Evolutionary conservation across 2,329 filamentous ascomycete species (phyloP).

Genomic region (Talaromyces sp.): DNA sequence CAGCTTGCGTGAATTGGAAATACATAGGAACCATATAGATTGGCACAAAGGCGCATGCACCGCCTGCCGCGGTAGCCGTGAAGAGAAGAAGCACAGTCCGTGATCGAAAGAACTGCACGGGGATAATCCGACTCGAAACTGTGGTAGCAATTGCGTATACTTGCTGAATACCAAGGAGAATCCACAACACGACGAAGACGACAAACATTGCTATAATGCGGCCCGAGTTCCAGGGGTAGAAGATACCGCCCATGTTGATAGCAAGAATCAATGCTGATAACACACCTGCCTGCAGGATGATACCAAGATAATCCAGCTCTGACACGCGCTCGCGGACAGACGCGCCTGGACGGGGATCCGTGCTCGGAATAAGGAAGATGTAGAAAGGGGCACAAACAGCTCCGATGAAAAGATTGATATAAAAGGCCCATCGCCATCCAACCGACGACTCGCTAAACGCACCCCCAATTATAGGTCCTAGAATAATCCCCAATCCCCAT

Average conservation of each 20-base stretch:
- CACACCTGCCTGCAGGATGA: conserved; percentile 31
- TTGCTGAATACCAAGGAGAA: conserved; percentile 49
- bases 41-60: conserved; percentile 34
- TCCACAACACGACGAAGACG: conserved; percentile 45
- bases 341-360: conserved; percentile 23
- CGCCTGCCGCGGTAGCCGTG: conserved; percentile 37
- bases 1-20: conserved; percentile 51
- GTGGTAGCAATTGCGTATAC: conserved; percentile 42
- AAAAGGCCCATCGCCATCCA: conserved; percentile 35
- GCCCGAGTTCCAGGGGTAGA: conserved; percentile 48
- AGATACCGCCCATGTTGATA: conserved; percentile 49
- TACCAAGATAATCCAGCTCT: conserved; percentile 43
- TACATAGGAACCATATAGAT: conserved; percentile 54
- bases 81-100: conserved; percentile 42
- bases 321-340: conserved; percentile 23
- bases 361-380: conserved; percentile 41
- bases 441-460: conserved; percentile 29
- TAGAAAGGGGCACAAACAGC: conserved; percentile 43
- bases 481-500: conserved; percentile 36
- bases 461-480: conserved; percentile 41
- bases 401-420: conserved; percentile 53
- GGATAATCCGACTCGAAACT: conserved; percentile 46
- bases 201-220: conserved; percentile 49
- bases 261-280: conserved; percentile 23
- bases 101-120: conserved; percentile 43